These are phyloP conservation scores for Penicillium paradoxum DNA, from an alignment of 495 filamentous ascomycete genomes.

Conservation along the genomic window DNA sequence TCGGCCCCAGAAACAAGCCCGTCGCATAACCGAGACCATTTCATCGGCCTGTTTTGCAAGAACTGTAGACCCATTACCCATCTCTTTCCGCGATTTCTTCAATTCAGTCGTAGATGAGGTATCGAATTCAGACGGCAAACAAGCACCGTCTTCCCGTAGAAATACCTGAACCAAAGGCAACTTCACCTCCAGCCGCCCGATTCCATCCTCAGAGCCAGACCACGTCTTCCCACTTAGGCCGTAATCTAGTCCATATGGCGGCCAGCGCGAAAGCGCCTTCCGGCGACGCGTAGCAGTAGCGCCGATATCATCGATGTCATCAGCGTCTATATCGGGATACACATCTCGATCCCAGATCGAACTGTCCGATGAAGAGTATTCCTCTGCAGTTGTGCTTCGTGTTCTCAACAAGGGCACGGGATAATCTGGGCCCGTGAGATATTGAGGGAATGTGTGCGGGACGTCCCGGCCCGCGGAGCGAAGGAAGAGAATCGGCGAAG, in stretches of 20 bases:
- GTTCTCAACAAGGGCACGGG: constrained; percentile 28
- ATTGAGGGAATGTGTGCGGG: constrained; percentile 30
- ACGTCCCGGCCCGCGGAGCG: constrained; percentile 43
- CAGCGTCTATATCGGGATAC: constrained; percentile 4
- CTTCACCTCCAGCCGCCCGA: constrained; percentile 25
- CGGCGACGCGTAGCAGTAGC: constrained; percentile 23
- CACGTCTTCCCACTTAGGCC: constrained; percentile 19
- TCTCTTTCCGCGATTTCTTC: not conserved
- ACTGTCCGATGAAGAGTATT: not conserved
- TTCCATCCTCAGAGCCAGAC: constrained; percentile 11
- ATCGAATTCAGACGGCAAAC: not conserved
- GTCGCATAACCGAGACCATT: constrained; percentile 37
- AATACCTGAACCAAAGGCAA: constrained; percentile 35
- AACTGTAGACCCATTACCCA: constrained; percentile 10
- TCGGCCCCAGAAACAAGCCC: constrained; percentile 39
- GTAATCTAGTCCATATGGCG: constrained; percentile 38
- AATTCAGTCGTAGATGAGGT: not conserved
- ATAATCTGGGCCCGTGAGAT: constrained; percentile 34
- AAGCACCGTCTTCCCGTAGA: not conserved
- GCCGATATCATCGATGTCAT: not conserved
- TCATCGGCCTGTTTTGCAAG: constrained; percentile 32
- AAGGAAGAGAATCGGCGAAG: constrained; percentile 55
- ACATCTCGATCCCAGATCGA: constrained; percentile 6
- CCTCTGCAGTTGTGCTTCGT: not conserved
- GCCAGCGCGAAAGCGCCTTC: constrained; percentile 38